phyloP scores from a whole-genome alignment of 768 basidiomycete species.

The Pisolithus orientalis region DNA sequence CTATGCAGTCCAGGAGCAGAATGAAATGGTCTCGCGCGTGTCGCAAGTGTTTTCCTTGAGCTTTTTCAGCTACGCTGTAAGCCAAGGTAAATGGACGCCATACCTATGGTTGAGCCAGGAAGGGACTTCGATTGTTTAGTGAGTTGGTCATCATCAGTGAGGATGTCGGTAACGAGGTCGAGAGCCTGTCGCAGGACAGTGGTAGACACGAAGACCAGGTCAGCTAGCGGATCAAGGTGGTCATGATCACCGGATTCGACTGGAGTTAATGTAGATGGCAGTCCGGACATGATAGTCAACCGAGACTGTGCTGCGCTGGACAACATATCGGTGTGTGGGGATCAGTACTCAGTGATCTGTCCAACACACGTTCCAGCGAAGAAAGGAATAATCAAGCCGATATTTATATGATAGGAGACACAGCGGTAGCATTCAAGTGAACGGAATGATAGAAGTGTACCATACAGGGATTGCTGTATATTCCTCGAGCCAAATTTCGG shows the following conservation, averaged over 20 bases:
- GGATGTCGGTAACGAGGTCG: conserved; percentile 59
- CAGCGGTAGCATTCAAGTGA: not conserved
- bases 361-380: no score
- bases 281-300: not conserved
- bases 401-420: not conserved
- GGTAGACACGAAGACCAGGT: conserved; percentile 61
- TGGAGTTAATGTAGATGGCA: conserved; percentile 4
- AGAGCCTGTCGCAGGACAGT: conserved; percentile 68
- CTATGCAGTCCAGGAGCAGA: conserved; percentile 53
- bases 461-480: conserved; percentile 27
- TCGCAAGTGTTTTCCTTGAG: conserved; percentile 74
- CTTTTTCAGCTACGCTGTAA: not conserved
- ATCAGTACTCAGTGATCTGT: no score
- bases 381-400: no score
- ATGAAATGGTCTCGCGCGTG: conserved; percentile 82
- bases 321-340: not conserved
- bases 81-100: conserved; percentile 3
- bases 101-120: conserved; percentile 87
- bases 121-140: conserved; percentile 62
- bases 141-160: conserved; percentile 67
- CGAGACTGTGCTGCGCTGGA: not conserved
- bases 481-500: conserved; percentile 81
- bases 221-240: conserved; percentile 33
- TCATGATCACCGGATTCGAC: conserved; percentile 6
- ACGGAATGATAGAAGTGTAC: conserved; percentile 1